These are phyloP conservation scores for Aspergillus sergii DNA, from an alignment of 2,329 filamentous ascomycete genomes.

Conservation along the genomic window DNA sequence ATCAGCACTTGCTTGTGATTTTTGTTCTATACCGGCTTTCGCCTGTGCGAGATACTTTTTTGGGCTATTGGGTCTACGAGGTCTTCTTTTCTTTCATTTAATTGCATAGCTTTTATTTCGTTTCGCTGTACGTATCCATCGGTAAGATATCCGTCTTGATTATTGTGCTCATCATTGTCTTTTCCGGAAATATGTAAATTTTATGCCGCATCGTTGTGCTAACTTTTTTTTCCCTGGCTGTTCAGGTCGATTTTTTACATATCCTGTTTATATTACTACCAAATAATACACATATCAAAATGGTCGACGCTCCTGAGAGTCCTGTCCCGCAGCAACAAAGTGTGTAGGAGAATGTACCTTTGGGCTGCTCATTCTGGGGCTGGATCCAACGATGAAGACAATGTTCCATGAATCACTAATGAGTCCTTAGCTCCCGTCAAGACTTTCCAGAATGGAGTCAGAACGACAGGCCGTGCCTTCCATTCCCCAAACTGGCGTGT, in stretches of 20 bases:
- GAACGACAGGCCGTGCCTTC: slow-evolving; percentile 41
- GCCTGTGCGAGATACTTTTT: background rate
- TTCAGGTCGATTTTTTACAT: slow-evolving; percentile 1
- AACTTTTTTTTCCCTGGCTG: background rate
- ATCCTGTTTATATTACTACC: background rate
- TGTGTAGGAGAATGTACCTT: slow-evolving; percentile 27
- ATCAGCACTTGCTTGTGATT: background rate
- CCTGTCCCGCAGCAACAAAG: slow-evolving; percentile 35
- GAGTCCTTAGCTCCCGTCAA: slow-evolving; percentile 32
- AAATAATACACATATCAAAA: slow-evolving; percentile 19
- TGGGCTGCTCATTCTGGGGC: slow-evolving; percentile 20
- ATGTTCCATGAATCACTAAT: slow-evolving; percentile 19
- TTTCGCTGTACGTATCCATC: background rate
- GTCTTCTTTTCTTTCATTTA: background rate
- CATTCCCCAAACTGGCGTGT: slow-evolving; percentile 46
- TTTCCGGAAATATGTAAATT: slow-evolving; percentile 16
- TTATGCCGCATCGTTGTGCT: slow-evolving; percentile 6
- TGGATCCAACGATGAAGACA: slow-evolving; percentile 15
- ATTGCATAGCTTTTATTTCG: background rate
- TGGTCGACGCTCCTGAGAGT: slow-evolving; percentile 35
- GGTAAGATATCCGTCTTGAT: slow-evolving; percentile 8
- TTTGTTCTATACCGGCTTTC: background rate
- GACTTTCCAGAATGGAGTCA: slow-evolving; percentile 34
- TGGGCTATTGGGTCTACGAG: background rate
- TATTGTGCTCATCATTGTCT: slow-evolving; percentile 3